Evolutionary conservation across 2,329 filamentous ascomycete species (phyloP).

Genomic region (Coniochaeta ligniaria): DNA sequence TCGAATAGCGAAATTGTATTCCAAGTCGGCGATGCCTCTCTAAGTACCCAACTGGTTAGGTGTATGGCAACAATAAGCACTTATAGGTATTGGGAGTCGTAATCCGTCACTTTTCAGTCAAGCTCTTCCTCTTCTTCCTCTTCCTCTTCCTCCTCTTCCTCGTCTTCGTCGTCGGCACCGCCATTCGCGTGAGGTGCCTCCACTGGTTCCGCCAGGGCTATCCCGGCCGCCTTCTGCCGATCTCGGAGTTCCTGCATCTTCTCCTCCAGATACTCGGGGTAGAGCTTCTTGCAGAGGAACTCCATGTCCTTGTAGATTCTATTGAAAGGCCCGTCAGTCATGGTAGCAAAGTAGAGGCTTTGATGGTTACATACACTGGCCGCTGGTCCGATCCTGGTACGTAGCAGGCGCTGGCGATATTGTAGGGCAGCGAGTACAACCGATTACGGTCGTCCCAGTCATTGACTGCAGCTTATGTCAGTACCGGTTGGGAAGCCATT

Average conservation of each 20-base stretch:
- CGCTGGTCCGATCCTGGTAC: conserved; percentile 12
- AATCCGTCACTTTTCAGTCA: background rate
- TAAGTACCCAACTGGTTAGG: too few relatives aligned
- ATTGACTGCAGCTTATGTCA: conserved; percentile 8
- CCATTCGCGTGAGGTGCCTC: background rate
- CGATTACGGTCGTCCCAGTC: conserved; percentile 20
- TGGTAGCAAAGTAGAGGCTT: background rate
- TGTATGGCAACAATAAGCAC: too few relatives aligned
- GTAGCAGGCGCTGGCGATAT: conserved; percentile 11
- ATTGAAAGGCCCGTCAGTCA: background rate
- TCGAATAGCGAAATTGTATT: too few relatives aligned
- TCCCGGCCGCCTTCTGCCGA: background rate
- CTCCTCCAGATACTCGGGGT: conserved; percentile 4
- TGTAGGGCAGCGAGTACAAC: conserved; percentile 17
- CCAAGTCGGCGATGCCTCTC: too few relatives aligned
- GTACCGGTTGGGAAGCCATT: too few relatives aligned
- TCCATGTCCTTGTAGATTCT: conserved; percentile 12
- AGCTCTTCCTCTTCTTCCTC: background rate
- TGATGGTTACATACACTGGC: conserved; percentile 8
- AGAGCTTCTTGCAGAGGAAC: conserved; percentile 12
- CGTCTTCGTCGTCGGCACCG: conserved; percentile 1
- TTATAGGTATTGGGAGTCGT: too few relatives aligned
- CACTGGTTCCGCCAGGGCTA: background rate
- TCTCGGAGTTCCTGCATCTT: background rate
- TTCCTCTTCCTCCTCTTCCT: conserved; percentile 6